Conservation (phyloP, 129 eudicot species). For the Deinandra increscens region DNA sequence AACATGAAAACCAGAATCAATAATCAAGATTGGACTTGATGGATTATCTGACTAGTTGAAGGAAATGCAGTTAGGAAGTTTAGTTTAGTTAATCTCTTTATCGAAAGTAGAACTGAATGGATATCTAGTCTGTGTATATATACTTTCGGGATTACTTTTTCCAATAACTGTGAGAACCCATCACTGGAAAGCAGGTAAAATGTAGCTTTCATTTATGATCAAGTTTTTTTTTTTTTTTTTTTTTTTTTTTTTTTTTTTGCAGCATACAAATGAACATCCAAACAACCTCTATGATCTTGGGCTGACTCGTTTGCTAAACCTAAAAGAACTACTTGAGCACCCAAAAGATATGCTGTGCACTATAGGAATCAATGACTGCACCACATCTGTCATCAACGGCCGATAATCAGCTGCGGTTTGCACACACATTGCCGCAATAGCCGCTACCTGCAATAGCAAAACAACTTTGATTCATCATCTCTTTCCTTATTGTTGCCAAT, state of each 20-base stretch:
- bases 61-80: slow-evolving; percentile 12
- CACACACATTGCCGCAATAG: slow-evolving; percentile 95
- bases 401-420: slow-evolving; percentile 94
- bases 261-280: slow-evolving; percentile 16
- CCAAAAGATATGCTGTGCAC: slow-evolving; percentile 56
- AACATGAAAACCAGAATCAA: slow-evolving; percentile 26
- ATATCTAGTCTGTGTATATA: neutral
- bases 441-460: slow-evolving; percentile 57
- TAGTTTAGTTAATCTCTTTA: neutral
- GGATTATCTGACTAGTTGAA: neutral
- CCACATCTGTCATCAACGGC: slow-evolving; percentile 92
- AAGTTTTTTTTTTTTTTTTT: no score
- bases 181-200: no score
- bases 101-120: neutral
- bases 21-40: neutral
- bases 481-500: neutral
- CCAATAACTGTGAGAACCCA: neutral
- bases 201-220: no score
- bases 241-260: no score
- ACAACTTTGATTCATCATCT: neutral
- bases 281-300: slow-evolving; percentile 46
- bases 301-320: slow-evolving; percentile 56
- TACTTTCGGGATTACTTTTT: neutral
- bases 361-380: slow-evolving; percentile 82
- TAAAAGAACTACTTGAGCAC: slow-evolving; percentile 49